A percentile compares a stretch with the other conserved stretches of the same genome.
These are phyloP conservation scores for Pulveroboletus frians DNA, from an alignment of 768 basidiomycete species.

Conservation along the genomic window DNA sequence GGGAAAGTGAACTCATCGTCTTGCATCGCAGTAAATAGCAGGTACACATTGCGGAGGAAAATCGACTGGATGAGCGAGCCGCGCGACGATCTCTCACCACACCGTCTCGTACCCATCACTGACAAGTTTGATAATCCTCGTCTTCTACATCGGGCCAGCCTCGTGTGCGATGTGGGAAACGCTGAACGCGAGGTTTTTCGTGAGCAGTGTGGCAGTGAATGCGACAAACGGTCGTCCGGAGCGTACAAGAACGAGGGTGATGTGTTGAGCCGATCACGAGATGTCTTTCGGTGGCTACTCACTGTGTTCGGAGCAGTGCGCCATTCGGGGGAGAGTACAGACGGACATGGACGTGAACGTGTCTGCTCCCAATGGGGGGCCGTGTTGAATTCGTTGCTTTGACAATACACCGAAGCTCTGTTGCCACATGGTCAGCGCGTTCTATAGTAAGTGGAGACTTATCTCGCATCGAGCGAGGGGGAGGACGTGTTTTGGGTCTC, in stretches of 20 bases:
- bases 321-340: constrained; percentile 13
- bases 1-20: too few relatives aligned
- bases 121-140: background rate
- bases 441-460: too few relatives aligned
- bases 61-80: too few relatives aligned
- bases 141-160: constrained; percentile 16
- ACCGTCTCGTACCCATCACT: too few relatives aligned
- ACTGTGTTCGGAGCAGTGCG: background rate
- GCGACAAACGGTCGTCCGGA: constrained; percentile 2
- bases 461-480: too few relatives aligned
- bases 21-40: too few relatives aligned
- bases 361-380: constrained; percentile 12
- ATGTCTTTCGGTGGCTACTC: constrained; percentile 1
- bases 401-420: too few relatives aligned
- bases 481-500: too few relatives aligned
- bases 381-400: constrained; percentile 4
- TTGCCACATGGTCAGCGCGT: too few relatives aligned
- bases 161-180: constrained; percentile 37
- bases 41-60: too few relatives aligned
- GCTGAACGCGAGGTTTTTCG: constrained; percentile 45
- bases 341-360: constrained; percentile 31
- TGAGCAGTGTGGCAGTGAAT: constrained; percentile 11
- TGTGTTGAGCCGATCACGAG: constrained; percentile 7
- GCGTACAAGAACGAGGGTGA: constrained; percentile 13
- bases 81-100: too few relatives aligned